Base-by-base conservation (phyloP, 495 filamentous ascomycete species). In the Annulohypoxylon stygium region DNA sequence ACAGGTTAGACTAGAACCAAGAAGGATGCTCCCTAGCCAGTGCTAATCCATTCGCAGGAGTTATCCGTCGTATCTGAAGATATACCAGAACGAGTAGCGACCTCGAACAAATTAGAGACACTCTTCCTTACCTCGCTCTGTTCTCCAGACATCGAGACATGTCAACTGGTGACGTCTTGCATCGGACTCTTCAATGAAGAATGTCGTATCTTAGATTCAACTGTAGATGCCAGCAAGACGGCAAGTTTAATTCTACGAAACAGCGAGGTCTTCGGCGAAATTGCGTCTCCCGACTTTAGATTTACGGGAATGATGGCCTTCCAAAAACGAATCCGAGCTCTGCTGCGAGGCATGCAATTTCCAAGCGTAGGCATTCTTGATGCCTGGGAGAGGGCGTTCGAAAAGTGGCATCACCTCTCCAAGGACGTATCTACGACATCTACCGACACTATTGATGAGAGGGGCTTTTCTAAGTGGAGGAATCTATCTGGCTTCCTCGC, bases 401-500 rank as follows among this genome's bases (percentile, higher is more conserved):
- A 86, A 9, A 82, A 82, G 39, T 91, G 89, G 89, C 81, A 86
- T 20, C 84, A 86, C 43, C 70, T 90, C 12, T 89, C 86, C 33
- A 89, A 87, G 67, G 86, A 89, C 55, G 85, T 90, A 0, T 86
- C 88, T 11, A 85, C 83, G 26, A 78, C 81, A 0, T 76, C 81
- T 36, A 73, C 77, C 7, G 86, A 87, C 8, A 79, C 73, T n/a
- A 76, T 88, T 6, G 83, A 87, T 12, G 89, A 90, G 62, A 81
- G 79, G 48, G 75, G 80, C 20, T 83, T 90, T 25, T 84, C 85
- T 9, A 89, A 91, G 71, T 91, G 89, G 89, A 84, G 89, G 34
- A 91, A 91, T 70, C 87, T 88, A 62, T 90, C 88, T 3, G 89
- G 89, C 4, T 90, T 91, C 75, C 83, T 91, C 14, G 89, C 89